Percentiles rank a stretch among this genome's conserved stretches.
These are phyloP conservation scores for Fusarium sp. DNA, from an alignment of 2,329 filamentous ascomycete species.

Conservation along the genomic window DNA sequence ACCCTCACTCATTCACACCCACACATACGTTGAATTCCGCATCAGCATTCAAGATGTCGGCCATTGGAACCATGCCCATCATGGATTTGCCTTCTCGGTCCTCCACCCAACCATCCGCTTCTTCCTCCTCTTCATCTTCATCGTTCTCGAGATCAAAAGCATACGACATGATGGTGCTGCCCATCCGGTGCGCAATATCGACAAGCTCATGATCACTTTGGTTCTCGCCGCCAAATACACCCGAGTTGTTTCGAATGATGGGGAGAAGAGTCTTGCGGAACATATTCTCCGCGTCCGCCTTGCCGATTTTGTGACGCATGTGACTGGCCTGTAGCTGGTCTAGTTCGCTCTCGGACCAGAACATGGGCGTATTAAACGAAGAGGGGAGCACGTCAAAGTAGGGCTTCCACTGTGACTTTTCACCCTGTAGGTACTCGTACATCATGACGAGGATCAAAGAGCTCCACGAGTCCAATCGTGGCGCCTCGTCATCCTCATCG, in stretches of 20 bases:
- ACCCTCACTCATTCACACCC: background rate
- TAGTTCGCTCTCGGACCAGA: conserved; percentile 81
- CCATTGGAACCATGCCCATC: conserved; percentile 92
- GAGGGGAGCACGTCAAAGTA: conserved; percentile 82
- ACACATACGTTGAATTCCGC: conserved; percentile 81
- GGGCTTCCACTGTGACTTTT: conserved; percentile 76
- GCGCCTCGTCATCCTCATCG: conserved; percentile 50
- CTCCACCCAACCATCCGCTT: conserved; percentile 74
- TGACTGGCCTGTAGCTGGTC: conserved; percentile 80
- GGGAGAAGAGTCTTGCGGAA: conserved; percentile 70
- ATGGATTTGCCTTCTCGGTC: conserved; percentile 68
- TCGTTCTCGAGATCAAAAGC: conserved; percentile 82
- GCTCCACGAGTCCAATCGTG: conserved; percentile 65
- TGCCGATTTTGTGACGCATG: conserved; percentile 82
- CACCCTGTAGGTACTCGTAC: conserved; percentile 74
- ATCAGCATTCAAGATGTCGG: conserved; percentile 90
- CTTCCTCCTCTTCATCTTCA: conserved; percentile 68
- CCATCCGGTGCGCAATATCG: conserved; percentile 79
- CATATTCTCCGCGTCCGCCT: conserved; percentile 74
- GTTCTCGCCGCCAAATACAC: conserved; percentile 56
- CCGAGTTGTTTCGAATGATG: conserved; percentile 58
- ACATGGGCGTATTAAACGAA: conserved; percentile 88
- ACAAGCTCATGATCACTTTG: conserved; percentile 61
- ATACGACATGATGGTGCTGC: conserved; percentile 91
- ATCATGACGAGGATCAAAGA: conserved; percentile 81